phyloP scores from a whole-genome alignment of 2,329 filamentous ascomycete genomes.

The Basipetospora chlamydospora region DNA sequence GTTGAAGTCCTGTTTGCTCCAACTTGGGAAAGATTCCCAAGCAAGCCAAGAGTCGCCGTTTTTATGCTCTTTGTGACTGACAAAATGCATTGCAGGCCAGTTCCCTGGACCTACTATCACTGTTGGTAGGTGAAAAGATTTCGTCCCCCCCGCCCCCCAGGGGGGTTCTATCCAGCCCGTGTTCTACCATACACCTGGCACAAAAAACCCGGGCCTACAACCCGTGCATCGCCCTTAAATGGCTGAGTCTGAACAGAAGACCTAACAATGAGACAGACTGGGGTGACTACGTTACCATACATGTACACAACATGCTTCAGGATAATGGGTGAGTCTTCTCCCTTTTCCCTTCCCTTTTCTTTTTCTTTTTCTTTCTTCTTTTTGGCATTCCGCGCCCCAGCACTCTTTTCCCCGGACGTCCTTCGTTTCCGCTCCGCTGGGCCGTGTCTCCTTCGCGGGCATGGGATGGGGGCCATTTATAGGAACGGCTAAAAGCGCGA shows the following conservation, averaged over 20 bases:
- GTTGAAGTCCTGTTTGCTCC: neutral
- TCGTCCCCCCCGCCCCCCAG: neutral
- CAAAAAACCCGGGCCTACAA: too few species aligned
- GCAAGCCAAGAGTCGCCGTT: too few species aligned
- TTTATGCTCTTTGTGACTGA: too few species aligned
- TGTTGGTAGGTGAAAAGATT: conserved; percentile 11
- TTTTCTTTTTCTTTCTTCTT: neutral
- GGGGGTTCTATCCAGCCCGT: too few species aligned
- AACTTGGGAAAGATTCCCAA: too few species aligned
- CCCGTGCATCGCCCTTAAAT: too few species aligned
- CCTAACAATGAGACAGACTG: conserved; percentile 20
- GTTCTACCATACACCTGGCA: too few species aligned
- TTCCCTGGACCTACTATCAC: conserved; percentile 37
- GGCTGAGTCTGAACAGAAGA: too few species aligned
- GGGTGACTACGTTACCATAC: conserved; percentile 49
- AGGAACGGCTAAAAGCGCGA: conserved; percentile 4
- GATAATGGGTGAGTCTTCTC: conserved; percentile 5
- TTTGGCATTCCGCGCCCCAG: neutral
- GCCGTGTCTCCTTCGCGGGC: too few species aligned
- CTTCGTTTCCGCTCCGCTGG: too few species aligned
- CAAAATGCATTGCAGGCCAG: conserved; percentile 5
- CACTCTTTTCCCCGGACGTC: too few species aligned
- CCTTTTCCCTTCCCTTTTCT: neutral
- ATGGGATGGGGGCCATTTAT: too few species aligned
- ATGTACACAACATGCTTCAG: conserved; percentile 44